A percentile compares a stretch with the other conserved stretches of the same genome.
phyloP scores from a whole-genome alignment of 75 land plant genomes.

The Adiantum capillusveneris region DNA sequence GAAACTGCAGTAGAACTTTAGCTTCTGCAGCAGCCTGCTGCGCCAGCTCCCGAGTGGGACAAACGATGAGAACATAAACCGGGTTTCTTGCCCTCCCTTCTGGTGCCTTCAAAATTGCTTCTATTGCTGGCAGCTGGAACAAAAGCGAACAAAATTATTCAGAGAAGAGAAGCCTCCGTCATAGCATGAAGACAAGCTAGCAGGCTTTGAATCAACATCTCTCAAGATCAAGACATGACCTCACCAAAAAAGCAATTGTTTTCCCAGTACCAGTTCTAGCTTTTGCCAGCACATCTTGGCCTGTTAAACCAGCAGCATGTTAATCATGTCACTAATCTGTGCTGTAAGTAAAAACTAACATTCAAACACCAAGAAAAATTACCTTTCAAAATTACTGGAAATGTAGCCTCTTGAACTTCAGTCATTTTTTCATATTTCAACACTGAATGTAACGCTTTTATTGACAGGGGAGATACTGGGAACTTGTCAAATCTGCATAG shows the following conservation, averaged over 20 bases:
- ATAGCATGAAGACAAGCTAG: too few relatives aligned
- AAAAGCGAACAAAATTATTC: not conserved
- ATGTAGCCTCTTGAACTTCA: conserved; percentile 86
- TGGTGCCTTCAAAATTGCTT: conserved; percentile 51
- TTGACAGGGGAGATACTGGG: conserved; percentile 64
- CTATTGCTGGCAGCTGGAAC: conserved; percentile 94
- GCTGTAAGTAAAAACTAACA: too few relatives aligned
- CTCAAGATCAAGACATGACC: not conserved
- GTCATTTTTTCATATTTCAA: conserved; percentile 91
- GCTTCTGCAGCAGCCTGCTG: conserved; percentile 90
- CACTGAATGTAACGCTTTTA: conserved; percentile 71
- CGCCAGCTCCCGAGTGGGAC: conserved; percentile 98
- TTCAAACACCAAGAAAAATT: too few relatives aligned
- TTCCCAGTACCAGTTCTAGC: conserved; percentile 99
- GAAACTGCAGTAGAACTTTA: conserved; percentile 67
- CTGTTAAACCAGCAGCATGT: conserved; percentile 20
- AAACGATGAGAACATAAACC: conserved; percentile 68
- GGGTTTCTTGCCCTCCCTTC: conserved; percentile 45
- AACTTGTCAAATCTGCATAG: conserved; percentile 79
- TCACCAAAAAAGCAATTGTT: conserved; percentile 96
- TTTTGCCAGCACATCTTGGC: conserved; percentile 93
- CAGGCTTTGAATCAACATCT: too few relatives aligned
- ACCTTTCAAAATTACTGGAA: conserved; percentile 93
- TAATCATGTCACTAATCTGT: not conserved
- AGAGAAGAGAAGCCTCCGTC: not conserved